Evolutionary conservation across 768 basidiomycete species (phyloP).

Genomic region (Termitomyces sp.): DNA sequence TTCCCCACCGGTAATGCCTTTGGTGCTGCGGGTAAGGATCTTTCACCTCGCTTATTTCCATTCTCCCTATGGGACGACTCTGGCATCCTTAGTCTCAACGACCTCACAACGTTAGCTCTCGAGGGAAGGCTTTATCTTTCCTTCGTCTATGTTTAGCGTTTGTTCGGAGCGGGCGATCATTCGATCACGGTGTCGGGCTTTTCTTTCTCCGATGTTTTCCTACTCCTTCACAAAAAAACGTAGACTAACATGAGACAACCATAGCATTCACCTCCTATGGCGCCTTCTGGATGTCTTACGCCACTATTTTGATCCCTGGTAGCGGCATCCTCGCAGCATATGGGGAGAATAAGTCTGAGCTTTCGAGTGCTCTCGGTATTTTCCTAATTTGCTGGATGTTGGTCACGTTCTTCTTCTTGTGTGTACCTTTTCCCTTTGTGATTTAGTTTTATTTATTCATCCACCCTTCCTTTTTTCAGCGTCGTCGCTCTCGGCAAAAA

Average conservation of each 20-base stretch:
- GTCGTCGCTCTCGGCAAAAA: conserved; percentile 36
- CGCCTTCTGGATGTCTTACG: conserved; percentile 87
- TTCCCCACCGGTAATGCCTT: conserved; percentile 68
- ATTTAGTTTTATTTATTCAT: background rate
- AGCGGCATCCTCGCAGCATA: conserved; percentile 62
- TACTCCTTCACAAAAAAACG: no score
- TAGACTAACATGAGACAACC: background rate
- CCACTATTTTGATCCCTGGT: conserved; percentile 65
- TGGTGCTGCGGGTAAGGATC: conserved; percentile 12
- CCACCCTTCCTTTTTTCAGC: conserved; percentile 16
- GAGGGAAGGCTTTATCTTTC: background rate
- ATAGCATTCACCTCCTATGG: conserved; percentile 81
- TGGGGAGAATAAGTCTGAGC: conserved; percentile 25
- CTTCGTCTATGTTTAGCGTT: no score
- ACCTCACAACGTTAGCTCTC: background rate
- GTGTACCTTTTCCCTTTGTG: conserved; percentile 17
- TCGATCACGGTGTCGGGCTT: background rate
- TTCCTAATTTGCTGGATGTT: conserved; percentile 74
- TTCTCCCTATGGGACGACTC: no score
- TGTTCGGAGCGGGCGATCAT: no score
- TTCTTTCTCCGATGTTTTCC: background rate
- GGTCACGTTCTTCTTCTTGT: conserved; percentile 69
- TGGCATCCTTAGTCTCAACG: background rate
- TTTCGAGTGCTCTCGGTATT: conserved; percentile 61
- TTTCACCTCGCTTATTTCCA: conserved; percentile 40